Evolutionary conservation across 2,329 filamentous ascomycete species (phyloP), one percentile per base, ranked within the genome.

Genomic region (Tolypocladium tundrense): DNA sequence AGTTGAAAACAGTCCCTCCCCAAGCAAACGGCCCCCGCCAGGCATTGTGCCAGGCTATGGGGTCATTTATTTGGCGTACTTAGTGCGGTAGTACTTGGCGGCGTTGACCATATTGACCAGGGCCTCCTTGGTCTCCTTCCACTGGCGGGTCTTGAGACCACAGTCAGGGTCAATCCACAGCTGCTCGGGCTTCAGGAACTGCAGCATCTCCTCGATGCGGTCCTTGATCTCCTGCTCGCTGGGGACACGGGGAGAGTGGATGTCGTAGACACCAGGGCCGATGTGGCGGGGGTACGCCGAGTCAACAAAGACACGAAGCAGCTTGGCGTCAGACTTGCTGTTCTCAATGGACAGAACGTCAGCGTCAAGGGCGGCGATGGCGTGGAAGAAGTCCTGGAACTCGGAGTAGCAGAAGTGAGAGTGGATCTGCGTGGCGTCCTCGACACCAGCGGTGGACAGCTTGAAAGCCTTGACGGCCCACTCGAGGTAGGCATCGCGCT

Each of bases 341-440:
- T 99, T 99, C 88, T 99, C 94, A 69, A 99, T 99, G 73, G 90
- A 96, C 70, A 99, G 87, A 63, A 99, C 94, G 78, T 99, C 94
- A 63, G 94, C 93, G 74, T 99, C 94, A 64, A 99, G 88, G 61
- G 94, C 93, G 65, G 94, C 91, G 69, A 99, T 99, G 79, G 94
- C 94, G 80, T 97, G 91, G 91, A 99, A 99, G 86, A 99, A 99
- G 84, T 99, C 94, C 82, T 99, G 94, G 90, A 99, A 99, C 85
- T 99, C 94, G 56, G 94, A 97, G 88, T 99, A 99, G 79, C 94
- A 99, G 90, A 99, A 99, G 84, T 99, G 94, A 64, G 92, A 97
- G 88, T 99, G 94, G 77, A 99, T 97, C 85, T 99, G 94, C 67
- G 94, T 99, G 60, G 88, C 90, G 77, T 99, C 91, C 79, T 91